A percentile compares a stretch with the other conserved stretches of the same genome.
These are phyloP conservation scores for Scheffersomyces cryptocercus DNA, from an alignment of 1,139 yeast genomes.

Conservation along the genomic window DNA sequence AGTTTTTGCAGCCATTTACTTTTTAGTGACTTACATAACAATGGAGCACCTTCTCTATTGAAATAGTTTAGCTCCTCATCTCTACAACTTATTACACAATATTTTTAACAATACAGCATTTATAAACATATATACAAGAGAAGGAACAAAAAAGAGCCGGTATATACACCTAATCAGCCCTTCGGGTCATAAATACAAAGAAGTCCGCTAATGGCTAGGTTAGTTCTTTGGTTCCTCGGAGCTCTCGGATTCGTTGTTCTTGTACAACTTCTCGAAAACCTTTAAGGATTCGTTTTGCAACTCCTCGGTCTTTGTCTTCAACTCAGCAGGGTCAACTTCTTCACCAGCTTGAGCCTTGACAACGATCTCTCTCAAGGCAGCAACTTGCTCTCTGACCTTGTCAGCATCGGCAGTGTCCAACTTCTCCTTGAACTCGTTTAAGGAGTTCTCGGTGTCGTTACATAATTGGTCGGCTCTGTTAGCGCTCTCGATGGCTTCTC, in stretches of 20 bases:
- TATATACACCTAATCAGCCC: constrained; percentile 11
- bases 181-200: constrained; percentile 5
- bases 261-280: constrained; percentile 95
- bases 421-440: constrained; percentile 93
- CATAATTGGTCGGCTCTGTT: constrained; percentile 97
- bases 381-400: constrained; percentile 75
- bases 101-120: not conserved
- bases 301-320: constrained; percentile 93
- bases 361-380: constrained; percentile 82
- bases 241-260: constrained; percentile 52
- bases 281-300: constrained; percentile 90
- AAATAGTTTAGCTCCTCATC: too few species aligned
- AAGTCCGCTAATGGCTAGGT: constrained; percentile 5
- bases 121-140: constrained; percentile 5
- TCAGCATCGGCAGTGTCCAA: constrained; percentile 85
- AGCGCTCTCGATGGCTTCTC: constrained; percentile 91
- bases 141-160: constrained; percentile 1
- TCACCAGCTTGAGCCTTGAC: constrained; percentile 95
- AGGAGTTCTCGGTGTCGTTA: constrained; percentile 93
- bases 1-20: too few species aligned
- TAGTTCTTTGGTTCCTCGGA: constrained; percentile 45
- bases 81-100: too few species aligned
- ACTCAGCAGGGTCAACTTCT: constrained; percentile 76
- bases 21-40: too few species aligned
- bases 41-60: too few species aligned